Base-by-base conservation (phyloP, 495 filamentous ascomycete species). In the Trichocladium uniseriatum region DNA sequence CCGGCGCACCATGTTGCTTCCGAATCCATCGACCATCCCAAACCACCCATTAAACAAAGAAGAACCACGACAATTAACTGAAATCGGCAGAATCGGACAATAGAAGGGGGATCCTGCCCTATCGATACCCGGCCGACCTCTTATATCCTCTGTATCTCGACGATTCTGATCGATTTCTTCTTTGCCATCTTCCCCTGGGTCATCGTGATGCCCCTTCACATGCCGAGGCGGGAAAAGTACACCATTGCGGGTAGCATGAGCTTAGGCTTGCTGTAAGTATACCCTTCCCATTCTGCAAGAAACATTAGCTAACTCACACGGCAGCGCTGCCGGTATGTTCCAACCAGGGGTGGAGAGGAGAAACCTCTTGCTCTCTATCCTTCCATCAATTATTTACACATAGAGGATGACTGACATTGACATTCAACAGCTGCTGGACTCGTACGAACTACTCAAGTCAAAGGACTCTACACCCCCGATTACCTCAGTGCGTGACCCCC, bases 171-270 rank as follows among this genome's bases (percentile, higher is more conserved):
- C 43, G 73, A 76, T 57, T 67, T 77, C 48, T 65, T 76, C 61
- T 68, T 66, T 24, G 66, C 64, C 31, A 56, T 54, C 27, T 71
- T 70, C 37, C 75, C 75, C 1, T 70, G 74, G 53, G 50, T 72
- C 13, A 60, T 79, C 10, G 61, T 77, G 7, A 74, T 70, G 70
- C 67, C 69, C 2, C 59, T 76, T 18, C 65, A 77, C 31, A 72
- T 79, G 53, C 60, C 63, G 29, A 57, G 52, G 37, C 61, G 61
- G 32, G 73, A 71, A 24, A 76, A 77, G 45, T 56, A 70, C 38
- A 69, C 67, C 7, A 71, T 79, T 18, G 67, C 68, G 40, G 59
- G 58, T 0, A 66, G 70, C 18, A 71, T 77, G 66, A 72, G 75
- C 28, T 55, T 77, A 3, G 75, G 75, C 10, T 48, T 76, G 44